These are phyloP conservation scores for Peronospora tabacina DNA, from an alignment of 352 stramenopile genomes.

Conservation along the genomic window DNA sequence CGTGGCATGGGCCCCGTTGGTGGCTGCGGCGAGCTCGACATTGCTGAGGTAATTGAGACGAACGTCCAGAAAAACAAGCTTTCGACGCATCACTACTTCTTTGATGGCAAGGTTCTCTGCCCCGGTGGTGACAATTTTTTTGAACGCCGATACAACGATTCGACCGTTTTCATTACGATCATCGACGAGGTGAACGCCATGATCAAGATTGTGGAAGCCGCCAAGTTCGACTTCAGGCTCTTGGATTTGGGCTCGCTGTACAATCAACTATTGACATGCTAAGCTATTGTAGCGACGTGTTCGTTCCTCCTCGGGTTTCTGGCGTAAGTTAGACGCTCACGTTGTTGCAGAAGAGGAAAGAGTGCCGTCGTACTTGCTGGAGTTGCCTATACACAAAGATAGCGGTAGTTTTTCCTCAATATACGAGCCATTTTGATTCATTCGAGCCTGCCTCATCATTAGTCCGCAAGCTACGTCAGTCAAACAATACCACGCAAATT, in stretches of 20 bases:
- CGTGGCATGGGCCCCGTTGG: conserved; percentile 42
- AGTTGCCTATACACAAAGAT: conserved; percentile 22
- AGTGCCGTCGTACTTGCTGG: conserved; percentile 8
- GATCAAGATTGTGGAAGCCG: conserved; percentile 61
- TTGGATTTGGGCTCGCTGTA: conserved; percentile 27
- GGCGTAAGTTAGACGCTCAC: conserved; percentile 1
- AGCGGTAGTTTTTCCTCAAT: conserved; percentile 21
- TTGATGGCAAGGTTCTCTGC: conserved; percentile 32
- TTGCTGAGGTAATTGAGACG: conserved; percentile 59
- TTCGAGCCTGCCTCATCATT: not conserved
- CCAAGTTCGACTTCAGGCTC: conserved; percentile 39
- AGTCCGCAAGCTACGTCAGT: not conserved
- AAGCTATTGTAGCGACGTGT: conserved; percentile 8
- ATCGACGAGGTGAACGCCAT: conserved; percentile 45
- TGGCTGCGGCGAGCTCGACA: conserved; percentile 59
- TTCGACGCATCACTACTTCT: conserved; percentile 65
- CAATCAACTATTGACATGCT: conserved; percentile 27
- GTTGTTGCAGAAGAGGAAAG: conserved; percentile 7
- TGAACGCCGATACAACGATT: conserved; percentile 19
- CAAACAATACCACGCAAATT: too few relatives aligned
- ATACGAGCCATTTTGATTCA: conserved; percentile 27
- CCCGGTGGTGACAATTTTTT: conserved; percentile 45
- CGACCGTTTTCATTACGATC: conserved; percentile 52
- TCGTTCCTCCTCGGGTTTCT: conserved; percentile 1
- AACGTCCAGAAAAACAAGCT: conserved; percentile 30